Conservation (phyloP, 2,329 filamentous ascomycete genomes). For the Cryoendolithus antarcticus region DNA sequence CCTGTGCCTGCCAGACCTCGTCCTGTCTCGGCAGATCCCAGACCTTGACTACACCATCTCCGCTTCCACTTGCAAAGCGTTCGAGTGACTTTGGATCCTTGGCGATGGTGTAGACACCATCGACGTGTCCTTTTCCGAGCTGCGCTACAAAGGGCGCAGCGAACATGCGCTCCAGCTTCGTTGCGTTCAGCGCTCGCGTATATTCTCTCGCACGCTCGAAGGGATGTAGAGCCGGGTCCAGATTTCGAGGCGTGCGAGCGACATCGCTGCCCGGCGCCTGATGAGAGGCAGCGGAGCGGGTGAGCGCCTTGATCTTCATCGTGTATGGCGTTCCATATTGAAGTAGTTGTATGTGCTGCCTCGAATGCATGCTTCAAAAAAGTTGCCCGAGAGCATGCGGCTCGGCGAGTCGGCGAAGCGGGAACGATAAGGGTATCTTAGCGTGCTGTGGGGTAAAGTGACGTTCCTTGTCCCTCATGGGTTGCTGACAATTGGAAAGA, state of each 20-base stretch:
- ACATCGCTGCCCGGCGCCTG: conserved; percentile 57
- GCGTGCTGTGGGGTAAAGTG: too few relatives aligned
- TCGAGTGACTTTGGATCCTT: conserved; percentile 37
- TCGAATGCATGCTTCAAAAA: too few relatives aligned
- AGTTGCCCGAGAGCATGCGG: too few relatives aligned
- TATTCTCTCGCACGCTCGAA: conserved; percentile 87
- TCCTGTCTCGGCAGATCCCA: conserved; percentile 68
- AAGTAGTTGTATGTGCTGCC: too few relatives aligned
- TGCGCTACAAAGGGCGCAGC: conserved; percentile 73
- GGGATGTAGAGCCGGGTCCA: conserved; percentile 76
- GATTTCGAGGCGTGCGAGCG: conserved; percentile 53
- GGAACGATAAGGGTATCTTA: too few relatives aligned
- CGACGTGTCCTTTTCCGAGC: conserved; percentile 80
- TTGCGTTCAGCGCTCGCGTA: conserved; percentile 65
- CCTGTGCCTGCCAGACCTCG: conserved; percentile 65
- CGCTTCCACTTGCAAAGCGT: conserved; percentile 61
- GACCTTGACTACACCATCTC: conserved; percentile 87
- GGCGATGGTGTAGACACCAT: conserved; percentile 50
- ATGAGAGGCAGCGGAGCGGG: conserved; percentile 50
- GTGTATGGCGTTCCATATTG: too few relatives aligned
- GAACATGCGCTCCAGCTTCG: conserved; percentile 90
- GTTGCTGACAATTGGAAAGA: too few relatives aligned
- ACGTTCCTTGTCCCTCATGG: too few relatives aligned
- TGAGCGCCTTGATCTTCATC: conserved; percentile 53
- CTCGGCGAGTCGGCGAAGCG: too few relatives aligned